Percentiles rank a stretch among this genome's conserved stretches.
Conservation (phyloP, 2,329 filamentous ascomycete species). For the Hirsutella rhossiliensis region DNA sequence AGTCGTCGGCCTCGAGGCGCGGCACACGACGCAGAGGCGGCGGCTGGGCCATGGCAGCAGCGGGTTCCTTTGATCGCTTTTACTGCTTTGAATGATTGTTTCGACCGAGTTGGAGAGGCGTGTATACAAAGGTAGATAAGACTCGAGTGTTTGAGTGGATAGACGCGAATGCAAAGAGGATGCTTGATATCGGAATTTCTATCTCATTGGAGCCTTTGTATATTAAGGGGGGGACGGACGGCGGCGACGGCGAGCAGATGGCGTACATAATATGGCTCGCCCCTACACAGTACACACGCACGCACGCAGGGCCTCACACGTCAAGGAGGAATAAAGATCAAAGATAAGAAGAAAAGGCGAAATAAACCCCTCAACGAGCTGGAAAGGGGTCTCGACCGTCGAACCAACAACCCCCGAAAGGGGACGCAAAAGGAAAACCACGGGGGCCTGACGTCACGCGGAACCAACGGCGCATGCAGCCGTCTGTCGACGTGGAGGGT, state of each 20-base stretch:
- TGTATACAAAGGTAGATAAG: not conserved
- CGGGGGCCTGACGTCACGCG: constrained; percentile 1
- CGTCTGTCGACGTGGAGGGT: not conserved
- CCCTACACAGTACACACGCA: too few species aligned
- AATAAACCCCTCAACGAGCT: too few species aligned
- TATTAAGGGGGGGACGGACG: too few species aligned
- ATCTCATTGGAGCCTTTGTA: too few species aligned
- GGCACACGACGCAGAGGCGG: constrained; percentile 10
- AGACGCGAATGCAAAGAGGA: not conserved
- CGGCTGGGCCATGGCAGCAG: constrained; percentile 12
- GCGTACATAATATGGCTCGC: too few species aligned
- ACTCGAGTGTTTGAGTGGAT: not conserved
- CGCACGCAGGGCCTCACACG: too few species aligned
- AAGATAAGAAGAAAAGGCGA: too few species aligned
- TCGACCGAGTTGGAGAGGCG: not conserved
- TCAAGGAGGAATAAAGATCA: too few species aligned
- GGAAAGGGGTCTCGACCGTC: not conserved
- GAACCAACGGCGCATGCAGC: not conserved
- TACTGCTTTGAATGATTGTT: too few species aligned
- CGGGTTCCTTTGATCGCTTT: not conserved
- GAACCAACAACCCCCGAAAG: not conserved
- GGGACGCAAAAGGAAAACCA: not conserved
- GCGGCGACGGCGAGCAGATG: too few species aligned
- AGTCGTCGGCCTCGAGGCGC: constrained; percentile 9
- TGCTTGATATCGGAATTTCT: not conserved